These are phyloP conservation scores for Truncatella angustata DNA, from an alignment of 2,329 filamentous ascomycete species.

Conservation along the genomic window DNA sequence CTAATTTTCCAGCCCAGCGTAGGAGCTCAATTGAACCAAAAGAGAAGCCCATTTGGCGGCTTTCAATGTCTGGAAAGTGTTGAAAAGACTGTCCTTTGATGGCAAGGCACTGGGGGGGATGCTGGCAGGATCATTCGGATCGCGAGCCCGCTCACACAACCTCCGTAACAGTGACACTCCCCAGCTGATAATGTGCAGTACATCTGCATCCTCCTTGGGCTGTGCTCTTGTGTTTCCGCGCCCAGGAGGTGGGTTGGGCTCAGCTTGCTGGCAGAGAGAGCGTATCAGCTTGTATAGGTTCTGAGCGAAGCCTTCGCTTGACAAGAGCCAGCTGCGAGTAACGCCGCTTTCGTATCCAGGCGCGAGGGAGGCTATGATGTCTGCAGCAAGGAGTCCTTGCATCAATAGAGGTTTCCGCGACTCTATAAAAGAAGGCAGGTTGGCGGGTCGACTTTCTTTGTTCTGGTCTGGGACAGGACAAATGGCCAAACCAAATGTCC, in stretches of 20 bases:
- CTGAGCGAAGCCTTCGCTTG: conserved; percentile 78
- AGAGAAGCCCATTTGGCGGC: conserved; percentile 62
- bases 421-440: conserved; percentile 68
- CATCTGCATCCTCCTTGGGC: conserved; percentile 46
- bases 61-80: conserved; percentile 60
- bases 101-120: conserved; percentile 64
- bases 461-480: conserved; percentile 74
- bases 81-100: conserved; percentile 64
- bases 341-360: conserved; percentile 70
- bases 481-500: conserved; percentile 82
- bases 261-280: conserved; percentile 64
- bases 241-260: conserved; percentile 41
- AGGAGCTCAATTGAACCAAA: conserved; percentile 66
- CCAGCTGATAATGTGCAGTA: conserved; percentile 64
- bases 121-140: conserved; percentile 49
- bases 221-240: conserved; percentile 29
- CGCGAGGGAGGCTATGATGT: conserved; percentile 77
- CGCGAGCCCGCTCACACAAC: conserved; percentile 65
- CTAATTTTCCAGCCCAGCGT: conserved; percentile 40
- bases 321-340: conserved; percentile 77
- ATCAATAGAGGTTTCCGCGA: conserved; percentile 84
- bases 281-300: conserved; percentile 76
- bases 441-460: conserved; percentile 53
- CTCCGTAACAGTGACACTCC: conserved; percentile 67
- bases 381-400: conserved; percentile 86